Percentiles rank a stretch among this genome's conserved stretches.
These are phyloP conservation scores for Tausonia pullulans DNA, from an alignment of 1,284 basidiomycete genomes.

Conservation along the genomic window DNA sequence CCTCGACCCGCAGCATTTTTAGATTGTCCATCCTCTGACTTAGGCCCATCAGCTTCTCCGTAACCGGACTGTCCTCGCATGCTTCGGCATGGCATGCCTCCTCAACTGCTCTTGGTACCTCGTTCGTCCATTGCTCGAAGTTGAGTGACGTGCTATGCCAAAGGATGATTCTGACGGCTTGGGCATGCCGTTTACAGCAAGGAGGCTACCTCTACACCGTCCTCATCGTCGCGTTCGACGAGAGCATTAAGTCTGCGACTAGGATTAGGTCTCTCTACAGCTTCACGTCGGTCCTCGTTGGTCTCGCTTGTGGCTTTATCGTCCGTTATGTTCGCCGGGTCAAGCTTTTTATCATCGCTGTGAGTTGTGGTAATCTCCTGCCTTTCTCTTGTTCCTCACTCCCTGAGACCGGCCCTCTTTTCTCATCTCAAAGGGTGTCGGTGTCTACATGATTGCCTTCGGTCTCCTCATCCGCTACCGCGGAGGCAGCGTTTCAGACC, in stretches of 20 bases:
- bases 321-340: conserved; percentile 31
- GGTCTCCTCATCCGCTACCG: conserved; percentile 37
- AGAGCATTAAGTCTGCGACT: conserved; percentile 30
- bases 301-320: conserved; percentile 31
- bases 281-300: conserved; percentile 33
- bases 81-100: conserved; percentile 31
- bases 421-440: conserved; percentile 15
- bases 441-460: conserved; percentile 29
- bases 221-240: conserved; percentile 33
- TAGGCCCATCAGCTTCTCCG: conserved; percentile 30
- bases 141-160: neutral
- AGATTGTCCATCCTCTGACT: no score
- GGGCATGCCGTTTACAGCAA: conserved; percentile 16
- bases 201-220: conserved; percentile 34
- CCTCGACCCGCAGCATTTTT: no score
- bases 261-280: conserved; percentile 35
- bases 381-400: conserved; percentile 24
- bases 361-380: conserved; percentile 10
- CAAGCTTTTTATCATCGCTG: conserved; percentile 34
- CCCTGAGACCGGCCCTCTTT: neutral
- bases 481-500: conserved; percentile 25
- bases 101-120: conserved; percentile 36
- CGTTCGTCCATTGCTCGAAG: neutral
- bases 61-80: conserved; percentile 33
- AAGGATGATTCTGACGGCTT: neutral